These are phyloP conservation scores for Coemansia sp. DNA, from an alignment of 192 early-diverging fungal species.

Conservation along the genomic window DNA sequence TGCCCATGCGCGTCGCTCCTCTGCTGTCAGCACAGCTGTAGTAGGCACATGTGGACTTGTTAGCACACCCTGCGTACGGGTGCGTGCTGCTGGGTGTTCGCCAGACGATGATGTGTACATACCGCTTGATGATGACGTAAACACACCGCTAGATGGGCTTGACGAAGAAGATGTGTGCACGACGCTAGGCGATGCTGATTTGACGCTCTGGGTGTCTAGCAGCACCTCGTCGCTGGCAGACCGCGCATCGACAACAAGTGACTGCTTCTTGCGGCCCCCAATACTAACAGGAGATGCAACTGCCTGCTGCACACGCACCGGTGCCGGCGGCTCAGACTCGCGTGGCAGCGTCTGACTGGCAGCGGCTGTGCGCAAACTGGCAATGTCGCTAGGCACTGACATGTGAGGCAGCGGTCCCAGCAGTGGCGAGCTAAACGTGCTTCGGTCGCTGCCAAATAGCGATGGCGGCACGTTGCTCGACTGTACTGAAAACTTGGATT, in stretches of 20 bases:
- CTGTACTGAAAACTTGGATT: slow-evolving; percentile 39
- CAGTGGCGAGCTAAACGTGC: slow-evolving; percentile 44
- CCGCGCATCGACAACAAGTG: slow-evolving; percentile 41
- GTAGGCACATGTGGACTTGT: slow-evolving; percentile 20
- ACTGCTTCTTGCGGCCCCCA: slow-evolving; percentile 48
- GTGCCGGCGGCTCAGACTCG: not conserved
- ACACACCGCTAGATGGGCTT: not conserved
- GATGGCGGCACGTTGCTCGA: slow-evolving; percentile 53
- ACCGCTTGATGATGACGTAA: too few relatives aligned
- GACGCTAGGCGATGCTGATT: slow-evolving; percentile 22
- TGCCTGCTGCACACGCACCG: slow-evolving; percentile 15
- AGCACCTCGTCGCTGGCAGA: slow-evolving; percentile 40
- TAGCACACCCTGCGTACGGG: slow-evolving; percentile 13
- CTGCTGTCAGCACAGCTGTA: slow-evolving; percentile 11
- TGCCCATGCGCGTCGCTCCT: slow-evolving; percentile 40
- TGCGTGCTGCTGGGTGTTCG: not conserved
- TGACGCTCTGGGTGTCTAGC: slow-evolving; percentile 31
- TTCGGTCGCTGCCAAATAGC: slow-evolving; percentile 53
- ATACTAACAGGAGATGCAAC: slow-evolving; percentile 46
- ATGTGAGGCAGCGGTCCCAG: slow-evolving; percentile 34
- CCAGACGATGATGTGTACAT: not conserved
- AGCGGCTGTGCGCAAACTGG: slow-evolving; percentile 36
- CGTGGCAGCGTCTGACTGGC: slow-evolving; percentile 4
- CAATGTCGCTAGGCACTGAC: slow-evolving; percentile 48
- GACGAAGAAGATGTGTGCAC: slow-evolving; percentile 10